These are phyloP conservation scores for Fremontodendron californicum DNA, from an alignment of 345 rosid genomes.

Conservation along the genomic window DNA sequence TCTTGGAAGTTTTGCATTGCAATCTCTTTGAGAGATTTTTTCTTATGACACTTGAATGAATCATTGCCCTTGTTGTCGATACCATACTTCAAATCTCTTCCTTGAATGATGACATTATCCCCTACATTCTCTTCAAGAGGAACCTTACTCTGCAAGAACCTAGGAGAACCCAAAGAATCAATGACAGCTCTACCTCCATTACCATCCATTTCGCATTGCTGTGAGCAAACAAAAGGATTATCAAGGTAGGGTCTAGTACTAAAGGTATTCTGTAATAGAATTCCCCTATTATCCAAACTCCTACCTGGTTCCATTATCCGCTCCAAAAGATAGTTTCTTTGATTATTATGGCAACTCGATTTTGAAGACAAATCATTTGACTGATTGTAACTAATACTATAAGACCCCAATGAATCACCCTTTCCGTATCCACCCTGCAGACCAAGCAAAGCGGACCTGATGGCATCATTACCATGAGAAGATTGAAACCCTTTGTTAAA, in stretches of 20 bases:
- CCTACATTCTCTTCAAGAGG: constrained; percentile 6
- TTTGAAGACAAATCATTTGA: constrained; percentile 16
- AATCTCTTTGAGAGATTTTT: constrained; percentile 26
- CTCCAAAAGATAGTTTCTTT: constrained; percentile 30
- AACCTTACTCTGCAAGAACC: constrained; percentile 6
- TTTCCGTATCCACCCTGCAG: constrained; percentile 24
- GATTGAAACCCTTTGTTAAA: constrained; percentile 26
- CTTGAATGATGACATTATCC: constrained; percentile 38
- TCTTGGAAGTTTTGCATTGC: constrained; percentile 17
- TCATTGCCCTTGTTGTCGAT: constrained; percentile 9
- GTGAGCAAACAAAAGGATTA: constrained; percentile 18
- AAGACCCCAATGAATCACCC: constrained; percentile 31
- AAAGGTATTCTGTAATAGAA: constrained; percentile 11
- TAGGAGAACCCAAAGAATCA: constrained; percentile 18
- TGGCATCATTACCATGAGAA: constrained; percentile 14
- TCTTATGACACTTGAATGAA: constrained; percentile 21
- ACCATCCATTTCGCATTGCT: constrained; percentile 19
- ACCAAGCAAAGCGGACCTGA: constrained; percentile 29
- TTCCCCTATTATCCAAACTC: constrained; percentile 12
- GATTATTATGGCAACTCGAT: constrained; percentile 19
- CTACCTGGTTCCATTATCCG: constrained; percentile 26
- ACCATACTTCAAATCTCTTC: constrained; percentile 22
- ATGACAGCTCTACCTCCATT: constrained; percentile 17
- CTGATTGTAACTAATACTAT: constrained; percentile 17
- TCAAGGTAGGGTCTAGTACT: constrained; percentile 17